Evolutionary conservation across 1,284 basidiomycete genomes (phyloP).

Genomic region (Pterula multifida): DNA sequence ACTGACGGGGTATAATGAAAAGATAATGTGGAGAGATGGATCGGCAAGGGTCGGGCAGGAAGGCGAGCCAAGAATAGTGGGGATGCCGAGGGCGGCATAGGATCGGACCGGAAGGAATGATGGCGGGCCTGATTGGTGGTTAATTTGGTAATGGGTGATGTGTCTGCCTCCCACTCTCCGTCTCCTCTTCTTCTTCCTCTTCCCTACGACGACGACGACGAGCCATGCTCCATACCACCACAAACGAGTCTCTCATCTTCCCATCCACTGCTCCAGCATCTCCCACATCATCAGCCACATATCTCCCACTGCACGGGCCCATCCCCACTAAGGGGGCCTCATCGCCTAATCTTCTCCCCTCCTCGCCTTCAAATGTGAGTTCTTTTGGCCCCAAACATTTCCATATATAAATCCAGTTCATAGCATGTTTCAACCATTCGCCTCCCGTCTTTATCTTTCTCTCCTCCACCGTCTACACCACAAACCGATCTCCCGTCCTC

Average conservation of each 20-base stretch:
- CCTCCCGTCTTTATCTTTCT: slow-evolving; percentile 3
- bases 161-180: slow-evolving; percentile 6
- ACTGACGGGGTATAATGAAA: neutral
- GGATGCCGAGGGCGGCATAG: neutral
- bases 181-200: slow-evolving; percentile 10
- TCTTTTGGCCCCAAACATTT: neutral
- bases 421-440: slow-evolving; percentile 6
- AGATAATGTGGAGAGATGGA: neutral
- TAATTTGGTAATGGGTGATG: slow-evolving; percentile 1
- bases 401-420: slow-evolving; percentile 5
- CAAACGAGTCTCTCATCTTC: slow-evolving; percentile 8
- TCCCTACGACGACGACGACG: slow-evolving; percentile 8
- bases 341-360: neutral
- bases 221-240: neutral
- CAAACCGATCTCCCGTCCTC: neutral
- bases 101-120: neutral
- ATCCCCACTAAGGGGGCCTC: neutral
- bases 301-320: neutral
- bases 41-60: neutral
- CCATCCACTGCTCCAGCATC: slow-evolving; percentile 8
- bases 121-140: neutral
- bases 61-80: neutral
- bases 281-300: neutral
- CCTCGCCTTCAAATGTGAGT: neutral
- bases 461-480: slow-evolving; percentile 7